phyloP scores from a whole-genome alignment of 495 filamentous ascomycete species.

The Aspergillus heteromorphus region DNA sequence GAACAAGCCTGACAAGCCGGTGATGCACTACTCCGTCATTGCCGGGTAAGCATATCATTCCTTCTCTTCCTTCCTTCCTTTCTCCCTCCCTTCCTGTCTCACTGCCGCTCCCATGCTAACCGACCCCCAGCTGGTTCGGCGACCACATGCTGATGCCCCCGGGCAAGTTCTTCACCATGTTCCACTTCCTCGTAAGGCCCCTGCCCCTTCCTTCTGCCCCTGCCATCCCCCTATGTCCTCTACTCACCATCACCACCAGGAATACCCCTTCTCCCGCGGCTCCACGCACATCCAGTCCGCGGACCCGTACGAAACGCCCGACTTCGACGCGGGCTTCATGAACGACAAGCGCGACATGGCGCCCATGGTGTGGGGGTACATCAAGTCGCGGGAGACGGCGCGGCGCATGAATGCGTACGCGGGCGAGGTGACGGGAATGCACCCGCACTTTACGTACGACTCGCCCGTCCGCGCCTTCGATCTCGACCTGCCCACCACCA shows the following conservation, averaged over 20 bases:
- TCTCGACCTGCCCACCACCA: constrained; percentile 68
- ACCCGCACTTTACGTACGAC: constrained; percentile 59
- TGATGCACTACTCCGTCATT: constrained; percentile 76
- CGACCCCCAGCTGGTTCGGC: constrained; percentile 27
- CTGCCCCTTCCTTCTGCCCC: background rate
- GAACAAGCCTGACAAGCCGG: constrained; percentile 78
- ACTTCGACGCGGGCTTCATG: constrained; percentile 84
- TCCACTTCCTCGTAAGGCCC: constrained; percentile 63
- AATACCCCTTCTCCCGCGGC: constrained; percentile 78
- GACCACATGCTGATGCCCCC: constrained; percentile 71
- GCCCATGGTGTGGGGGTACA: constrained; percentile 81
- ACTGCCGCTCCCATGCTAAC: too few relatives aligned
- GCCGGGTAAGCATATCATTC: constrained; percentile 43
- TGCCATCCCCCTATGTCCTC: too few relatives aligned
- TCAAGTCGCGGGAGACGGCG: constrained; percentile 79
- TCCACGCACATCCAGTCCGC: constrained; percentile 65
- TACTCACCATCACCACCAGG: constrained; percentile 12
- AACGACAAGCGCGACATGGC: constrained; percentile 79
- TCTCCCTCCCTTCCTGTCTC: constrained; percentile 1
- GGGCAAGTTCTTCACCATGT: constrained; percentile 84
- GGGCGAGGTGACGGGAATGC: constrained; percentile 66
- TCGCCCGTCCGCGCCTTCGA: constrained; percentile 63
- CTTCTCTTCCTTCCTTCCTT: background rate
- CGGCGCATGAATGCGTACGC: constrained; percentile 72
- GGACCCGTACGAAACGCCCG: constrained; percentile 66